phyloP scores from a whole-genome alignment of 2,329 filamentous ascomycete genomes.

The Penicillium sumatraense region DNA sequence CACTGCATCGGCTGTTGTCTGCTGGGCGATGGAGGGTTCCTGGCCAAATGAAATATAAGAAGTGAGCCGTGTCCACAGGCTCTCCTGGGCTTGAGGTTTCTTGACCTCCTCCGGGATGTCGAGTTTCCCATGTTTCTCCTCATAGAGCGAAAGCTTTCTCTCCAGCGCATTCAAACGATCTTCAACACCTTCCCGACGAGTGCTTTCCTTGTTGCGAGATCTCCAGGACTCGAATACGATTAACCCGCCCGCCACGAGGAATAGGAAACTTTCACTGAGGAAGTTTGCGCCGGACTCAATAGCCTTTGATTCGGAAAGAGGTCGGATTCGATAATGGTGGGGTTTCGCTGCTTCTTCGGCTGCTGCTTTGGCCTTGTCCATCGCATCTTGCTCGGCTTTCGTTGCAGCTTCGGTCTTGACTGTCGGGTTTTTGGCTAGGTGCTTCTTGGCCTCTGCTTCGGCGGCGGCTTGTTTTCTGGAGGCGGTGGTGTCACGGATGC shows the following conservation, averaged over 20 bases:
- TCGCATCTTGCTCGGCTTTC: conserved; percentile 59
- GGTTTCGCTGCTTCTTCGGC: conserved; percentile 53
- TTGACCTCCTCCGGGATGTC: conserved; percentile 32
- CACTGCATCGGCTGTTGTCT: not conserved
- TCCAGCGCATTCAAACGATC: conserved; percentile 64
- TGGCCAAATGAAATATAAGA: conserved; percentile 38
- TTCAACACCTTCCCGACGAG: conserved; percentile 63
- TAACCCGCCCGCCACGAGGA: conserved; percentile 64
- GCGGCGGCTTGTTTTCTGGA: conserved; percentile 53
- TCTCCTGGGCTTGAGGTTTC: conserved; percentile 19
- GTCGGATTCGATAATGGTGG: conserved; percentile 61
- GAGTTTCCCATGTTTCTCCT: conserved; percentile 37
- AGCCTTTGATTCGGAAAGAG: conserved; percentile 68
- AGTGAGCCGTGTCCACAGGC: conserved; percentile 39
- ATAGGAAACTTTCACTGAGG: conserved; percentile 69
- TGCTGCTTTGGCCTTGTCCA: conserved; percentile 48
- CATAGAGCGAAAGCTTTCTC: conserved; percentile 4
- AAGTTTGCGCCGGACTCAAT: conserved; percentile 73
- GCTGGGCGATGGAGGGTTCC: not conserved
- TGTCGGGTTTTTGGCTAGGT: conserved; percentile 58
- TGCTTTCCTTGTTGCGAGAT: conserved; percentile 64
- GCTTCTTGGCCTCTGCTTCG: conserved; percentile 59
- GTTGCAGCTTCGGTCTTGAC: conserved; percentile 66
- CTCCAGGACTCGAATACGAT: conserved; percentile 68
- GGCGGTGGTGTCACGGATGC: conserved; percentile 65